Evolutionary conservation across 2,329 filamentous ascomycete species (phyloP), one percentile per base, ranked within the genome.

Genomic region (Ophiocordyceps camponoti-saundersi): DNA sequence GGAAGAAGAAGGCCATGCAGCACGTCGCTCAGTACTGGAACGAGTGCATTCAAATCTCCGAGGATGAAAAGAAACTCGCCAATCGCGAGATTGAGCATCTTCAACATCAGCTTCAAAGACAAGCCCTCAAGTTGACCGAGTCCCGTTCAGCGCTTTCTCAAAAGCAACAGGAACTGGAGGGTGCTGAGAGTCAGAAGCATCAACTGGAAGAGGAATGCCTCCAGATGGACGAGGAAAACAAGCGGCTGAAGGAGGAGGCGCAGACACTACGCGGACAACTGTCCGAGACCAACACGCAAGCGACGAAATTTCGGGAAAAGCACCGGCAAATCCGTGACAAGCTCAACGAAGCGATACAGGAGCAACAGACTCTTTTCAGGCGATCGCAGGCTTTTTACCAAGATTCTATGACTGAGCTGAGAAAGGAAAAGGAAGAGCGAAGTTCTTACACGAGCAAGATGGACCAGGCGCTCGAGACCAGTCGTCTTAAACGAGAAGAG

Each of bases 321-420:
- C 54, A 62, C 42, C 56, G 55, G 6, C 52, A 40, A 52, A 1
- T 65, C 61, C 48, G 64, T 57, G 46, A 51, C 54, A 65, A 64
- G 16, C 53, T 75, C n/a, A 70, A 72, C 47, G 58, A 66, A 44
- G 65, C 67, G 1, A 65, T 68, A 10, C 49, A 53, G 2, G 70
- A 75, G 48, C 71, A 75, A 26, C 68, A 73, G 48, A 53, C 54
- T 6, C 57, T 73, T 1, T 71, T 62, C 51, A 53, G 49, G 3
- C 56, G 58, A 39, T 59, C 61, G 10, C 61, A 57, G 41, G 46
- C 57, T 2, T 57, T 57, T 41, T 65, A 62, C 46, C 49, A 65
- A 16, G 50, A 63, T 2, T 53, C 61, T 0, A 59, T 64, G 12
- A 49, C 57, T 1, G 53, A 67, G 23, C 48, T 71, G 6, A 58